Conservation (phyloP, 192 early-diverging fungal species). For the Coemansia sp. region DNA sequence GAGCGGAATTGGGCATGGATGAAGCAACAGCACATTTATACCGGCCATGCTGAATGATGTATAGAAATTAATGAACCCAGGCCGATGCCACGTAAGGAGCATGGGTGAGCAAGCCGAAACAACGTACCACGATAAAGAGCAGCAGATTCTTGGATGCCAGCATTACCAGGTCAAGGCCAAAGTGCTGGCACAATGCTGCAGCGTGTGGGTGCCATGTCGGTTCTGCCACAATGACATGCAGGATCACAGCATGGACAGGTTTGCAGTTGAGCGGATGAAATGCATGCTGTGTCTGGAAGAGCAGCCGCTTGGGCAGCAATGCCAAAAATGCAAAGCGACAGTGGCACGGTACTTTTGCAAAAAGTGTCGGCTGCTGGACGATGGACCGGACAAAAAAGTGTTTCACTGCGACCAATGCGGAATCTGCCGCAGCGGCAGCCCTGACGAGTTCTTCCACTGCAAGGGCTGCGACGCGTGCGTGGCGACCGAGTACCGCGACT, state of each 20-base stretch:
- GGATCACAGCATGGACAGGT: slow-evolving; percentile 66
- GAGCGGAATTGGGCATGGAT: background rate
- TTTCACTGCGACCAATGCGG: slow-evolving; percentile 95
- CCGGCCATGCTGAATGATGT: background rate
- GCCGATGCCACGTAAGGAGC: background rate
- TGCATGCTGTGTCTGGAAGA: slow-evolving; percentile 88
- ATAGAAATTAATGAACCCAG: background rate
- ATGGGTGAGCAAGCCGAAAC: background rate
- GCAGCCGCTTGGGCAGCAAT: slow-evolving; percentile 75
- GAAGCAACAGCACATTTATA: background rate
- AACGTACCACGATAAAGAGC: slow-evolving; percentile 7
- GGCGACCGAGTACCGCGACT: slow-evolving; percentile 64
- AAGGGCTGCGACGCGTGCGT: slow-evolving; percentile 89
- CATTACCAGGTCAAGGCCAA: slow-evolving; percentile 51
- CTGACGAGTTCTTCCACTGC: slow-evolving; percentile 88
- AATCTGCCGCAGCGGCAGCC: slow-evolving; percentile 85
- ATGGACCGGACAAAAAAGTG: slow-evolving; percentile 75
- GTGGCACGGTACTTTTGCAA: slow-evolving; percentile 84
- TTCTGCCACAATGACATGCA: slow-evolving; percentile 74
- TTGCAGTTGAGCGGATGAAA: slow-evolving; percentile 75
- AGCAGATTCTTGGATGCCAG: slow-evolving; percentile 25
- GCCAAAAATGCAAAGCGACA: slow-evolving; percentile 58
- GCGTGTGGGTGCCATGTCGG: slow-evolving; percentile 69
- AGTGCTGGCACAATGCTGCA: slow-evolving; percentile 64
- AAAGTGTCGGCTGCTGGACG: slow-evolving; percentile 89